These are phyloP conservation scores for Tylopilus vinaceipallidus DNA, from an alignment of 768 basidiomycete genomes.

Conservation along the genomic window DNA sequence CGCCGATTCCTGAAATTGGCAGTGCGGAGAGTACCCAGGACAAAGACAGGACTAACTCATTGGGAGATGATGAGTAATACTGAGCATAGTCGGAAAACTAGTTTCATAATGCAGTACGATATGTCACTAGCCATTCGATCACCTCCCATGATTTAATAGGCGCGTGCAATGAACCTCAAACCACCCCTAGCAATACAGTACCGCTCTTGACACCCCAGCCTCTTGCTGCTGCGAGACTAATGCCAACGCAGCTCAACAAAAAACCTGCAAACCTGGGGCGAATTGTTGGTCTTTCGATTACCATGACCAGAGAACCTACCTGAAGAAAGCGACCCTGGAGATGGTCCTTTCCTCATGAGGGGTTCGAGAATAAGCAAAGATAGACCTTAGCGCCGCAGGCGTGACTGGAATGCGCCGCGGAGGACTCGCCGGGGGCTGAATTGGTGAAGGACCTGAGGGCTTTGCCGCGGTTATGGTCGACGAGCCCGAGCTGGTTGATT, in stretches of 20 bases:
- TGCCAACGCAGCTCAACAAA: slow-evolving; percentile 75
- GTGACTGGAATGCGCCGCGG: slow-evolving; percentile 76
- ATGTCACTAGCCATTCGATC: neutral
- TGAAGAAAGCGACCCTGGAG: slow-evolving; percentile 83
- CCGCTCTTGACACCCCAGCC: slow-evolving; percentile 65
- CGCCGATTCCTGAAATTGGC: slow-evolving; percentile 15
- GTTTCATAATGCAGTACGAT: slow-evolving; percentile 1
- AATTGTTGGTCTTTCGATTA: neutral
- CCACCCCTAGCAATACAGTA: slow-evolving; percentile 68
- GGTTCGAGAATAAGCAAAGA: slow-evolving; percentile 83
- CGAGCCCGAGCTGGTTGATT: slow-evolving; percentile 50
- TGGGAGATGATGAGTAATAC: slow-evolving; percentile 19
- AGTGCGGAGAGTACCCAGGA: slow-evolving; percentile 15
- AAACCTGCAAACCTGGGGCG: slow-evolving; percentile 72
- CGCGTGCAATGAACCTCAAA: slow-evolving; percentile 27
- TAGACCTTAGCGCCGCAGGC: slow-evolving; percentile 75
- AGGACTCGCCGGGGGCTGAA: slow-evolving; percentile 43
- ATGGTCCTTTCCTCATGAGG: slow-evolving; percentile 80
- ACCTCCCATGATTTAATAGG: neutral
- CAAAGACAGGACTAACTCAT: slow-evolving; percentile 14
- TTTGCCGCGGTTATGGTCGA: slow-evolving; percentile 46
- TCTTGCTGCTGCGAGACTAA: slow-evolving; percentile 71
- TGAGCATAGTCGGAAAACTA: neutral
- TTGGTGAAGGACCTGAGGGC: slow-evolving; percentile 25
- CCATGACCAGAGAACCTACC: slow-evolving; percentile 41